Base-by-base conservation (phyloP, 2,329 filamentous ascomycete species). In the Talaromyces islandicus region DNA sequence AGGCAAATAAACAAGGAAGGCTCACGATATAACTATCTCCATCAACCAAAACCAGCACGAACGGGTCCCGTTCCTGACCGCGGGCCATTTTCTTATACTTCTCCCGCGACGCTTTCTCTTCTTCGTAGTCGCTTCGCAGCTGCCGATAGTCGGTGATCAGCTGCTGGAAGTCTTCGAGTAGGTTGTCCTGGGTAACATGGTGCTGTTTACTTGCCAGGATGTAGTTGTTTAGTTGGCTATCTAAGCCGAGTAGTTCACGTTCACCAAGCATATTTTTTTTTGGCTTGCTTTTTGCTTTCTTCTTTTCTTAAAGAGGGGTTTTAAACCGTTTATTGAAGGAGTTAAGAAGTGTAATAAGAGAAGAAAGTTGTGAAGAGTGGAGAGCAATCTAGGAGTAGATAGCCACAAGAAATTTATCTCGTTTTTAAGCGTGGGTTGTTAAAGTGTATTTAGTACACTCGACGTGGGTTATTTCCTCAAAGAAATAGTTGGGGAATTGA, bases 41-140 rank as follows among this genome's bases (percentile, higher is more conserved):
- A 60, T 88, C 85, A 12, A 88, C 73, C 0, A 88, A 73, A 7
- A 88, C 80, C 2, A 88, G 75, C 1, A 84, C 83, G 64, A 87
- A 88, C 0, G 84, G 80, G 62, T 83, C 83, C 21, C 81, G 78
- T 25, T 83, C 73, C 66, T 79, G 74, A 12, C 75, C 76, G 56
- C 76, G 75, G 5, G 79, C 79, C 59, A 81, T 68, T 65, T 80
- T 78, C 66, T 85, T 85, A 73, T 84, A 85, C 48, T 78, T 78
- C 61, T 85, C 82, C 3, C 81, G 73, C 0, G 76, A 71, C 54
- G 82, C 81, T 46, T 81, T 78, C 62, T 82, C 81, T 63, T 85
- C 81, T 63, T 85, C 83, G 58, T 81, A 84, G 62, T 85, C 81
- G 62, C 78, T 83, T 66, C 82, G 84, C 30, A 87, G 73, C 0